phyloP scores from a whole-genome alignment of 2,329 filamentous ascomycete genomes.

The Gremmenia infestans region DNA sequence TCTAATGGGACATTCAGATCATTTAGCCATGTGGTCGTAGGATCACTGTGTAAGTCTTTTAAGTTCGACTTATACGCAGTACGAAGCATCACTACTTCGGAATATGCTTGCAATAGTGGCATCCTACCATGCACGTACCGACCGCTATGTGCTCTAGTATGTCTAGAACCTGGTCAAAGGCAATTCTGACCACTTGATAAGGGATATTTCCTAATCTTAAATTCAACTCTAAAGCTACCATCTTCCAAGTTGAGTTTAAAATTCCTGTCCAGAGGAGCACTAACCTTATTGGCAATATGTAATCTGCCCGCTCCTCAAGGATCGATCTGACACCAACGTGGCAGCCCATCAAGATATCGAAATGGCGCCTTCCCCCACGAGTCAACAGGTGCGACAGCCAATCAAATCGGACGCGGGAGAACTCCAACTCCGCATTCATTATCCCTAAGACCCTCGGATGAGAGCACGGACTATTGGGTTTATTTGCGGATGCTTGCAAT shows the following conservation, averaged over 20 bases:
- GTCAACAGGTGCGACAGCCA: neutral
- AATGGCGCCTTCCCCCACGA: neutral
- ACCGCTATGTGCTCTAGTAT: neutral
- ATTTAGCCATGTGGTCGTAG: neutral
- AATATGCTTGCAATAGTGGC: neutral
- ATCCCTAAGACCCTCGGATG: neutral
- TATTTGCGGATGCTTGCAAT: neutral
- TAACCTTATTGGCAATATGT: neutral
- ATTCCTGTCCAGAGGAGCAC: neutral
- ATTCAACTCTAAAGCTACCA: neutral
- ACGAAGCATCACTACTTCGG: neutral
- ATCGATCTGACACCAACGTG: neutral
- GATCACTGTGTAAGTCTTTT: neutral
- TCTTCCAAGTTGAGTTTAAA: neutral
- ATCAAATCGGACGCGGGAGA: neutral
- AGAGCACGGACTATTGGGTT: conserved; percentile 2
- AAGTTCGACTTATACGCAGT: no score
- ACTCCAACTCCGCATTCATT: neutral
- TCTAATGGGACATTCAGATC: neutral
- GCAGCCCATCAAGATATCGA: neutral
- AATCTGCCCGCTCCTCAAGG: neutral
- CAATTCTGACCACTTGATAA: no score
- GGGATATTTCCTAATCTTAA: no score
- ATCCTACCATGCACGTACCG: neutral
- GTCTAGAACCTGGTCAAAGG: neutral